Evolutionary conservation across 805 yeast species (phyloP).

Genomic region (Metschnikowia orientalis): DNA sequence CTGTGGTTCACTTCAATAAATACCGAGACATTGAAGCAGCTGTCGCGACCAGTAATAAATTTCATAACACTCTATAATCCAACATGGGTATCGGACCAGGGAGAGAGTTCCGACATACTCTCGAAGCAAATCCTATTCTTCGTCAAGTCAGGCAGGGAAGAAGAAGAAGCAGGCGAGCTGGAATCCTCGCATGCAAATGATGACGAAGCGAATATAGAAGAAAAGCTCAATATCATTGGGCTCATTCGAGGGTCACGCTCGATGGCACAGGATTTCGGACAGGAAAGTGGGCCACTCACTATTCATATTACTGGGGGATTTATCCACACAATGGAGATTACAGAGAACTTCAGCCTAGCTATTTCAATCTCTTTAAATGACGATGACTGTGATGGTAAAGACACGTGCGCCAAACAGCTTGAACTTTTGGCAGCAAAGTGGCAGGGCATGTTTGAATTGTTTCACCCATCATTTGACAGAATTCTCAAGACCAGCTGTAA

Average conservation of each 20-base stretch:
- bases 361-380: constrained; percentile 22
- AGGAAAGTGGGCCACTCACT: constrained; percentile 14
- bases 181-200: neutral
- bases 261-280: constrained; percentile 25
- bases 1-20: constrained; percentile 8
- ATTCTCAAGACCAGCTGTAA: constrained; percentile 17
- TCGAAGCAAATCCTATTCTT: constrained; percentile 32
- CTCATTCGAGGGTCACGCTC: constrained; percentile 34
- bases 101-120: constrained; percentile 29
- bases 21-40: constrained; percentile 1
- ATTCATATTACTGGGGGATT: constrained; percentile 26
- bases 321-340: constrained; percentile 24
- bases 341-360: constrained; percentile 24
- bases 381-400: constrained; percentile 14
- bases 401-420: constrained; percentile 25
- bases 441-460: constrained; percentile 25
- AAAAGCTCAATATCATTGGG: constrained; percentile 32
- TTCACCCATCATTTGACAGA: constrained; percentile 23
- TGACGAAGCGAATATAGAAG: constrained; percentile 9
- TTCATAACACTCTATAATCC: constrained; percentile 34
- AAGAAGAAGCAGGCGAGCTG: constrained; percentile 3
- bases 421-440: constrained; percentile 19
- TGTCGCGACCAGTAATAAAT: constrained; percentile 13
- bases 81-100: constrained; percentile 19
- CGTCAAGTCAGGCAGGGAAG: constrained; percentile 14